A percentile compares a stretch with the other conserved stretches of the same genome.
phyloP scores from a whole-genome alignment of 1,284 basidiomycete species.

The Tilletia walkeri region DNA sequence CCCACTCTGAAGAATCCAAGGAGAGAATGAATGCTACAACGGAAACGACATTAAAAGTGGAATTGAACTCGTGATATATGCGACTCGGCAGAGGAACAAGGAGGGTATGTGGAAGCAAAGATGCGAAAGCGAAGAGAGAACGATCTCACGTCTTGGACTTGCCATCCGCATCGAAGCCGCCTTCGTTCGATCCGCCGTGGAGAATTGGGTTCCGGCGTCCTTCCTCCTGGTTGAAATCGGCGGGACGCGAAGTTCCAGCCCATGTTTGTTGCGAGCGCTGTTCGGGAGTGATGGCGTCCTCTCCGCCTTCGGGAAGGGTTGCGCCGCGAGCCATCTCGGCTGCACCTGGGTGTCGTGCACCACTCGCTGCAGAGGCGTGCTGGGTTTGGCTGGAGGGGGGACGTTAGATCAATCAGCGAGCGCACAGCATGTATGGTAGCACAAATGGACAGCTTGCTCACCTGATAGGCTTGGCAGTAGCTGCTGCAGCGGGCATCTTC shows the following conservation, averaged over 20 bases:
- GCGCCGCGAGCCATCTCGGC: constrained; percentile 39
- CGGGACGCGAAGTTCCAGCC: constrained; percentile 32
- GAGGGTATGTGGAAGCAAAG: no score
- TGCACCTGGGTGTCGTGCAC: constrained; percentile 28
- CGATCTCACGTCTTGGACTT: constrained; percentile 21
- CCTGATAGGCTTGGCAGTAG: constrained; percentile 1
- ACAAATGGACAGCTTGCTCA: background rate
- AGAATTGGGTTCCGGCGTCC: constrained; percentile 35
- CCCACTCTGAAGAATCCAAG: no score
- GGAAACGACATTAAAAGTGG: no score
- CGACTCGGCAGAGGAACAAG: no score
- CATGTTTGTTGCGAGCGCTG: constrained; percentile 33
- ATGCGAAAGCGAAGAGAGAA: no score
- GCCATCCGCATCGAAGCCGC: constrained; percentile 24
- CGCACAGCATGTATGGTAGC: background rate
- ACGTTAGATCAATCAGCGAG: background rate
- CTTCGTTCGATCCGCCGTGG: constrained; percentile 37
- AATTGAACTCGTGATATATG: no score
- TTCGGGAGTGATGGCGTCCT: constrained; percentile 34
- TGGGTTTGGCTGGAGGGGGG: constrained; percentile 18
- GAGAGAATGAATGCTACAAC: no score
- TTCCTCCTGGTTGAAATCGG: constrained; percentile 40
- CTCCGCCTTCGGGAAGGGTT: constrained; percentile 26
- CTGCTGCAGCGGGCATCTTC: constrained; percentile 27
- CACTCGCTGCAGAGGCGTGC: constrained; percentile 25